Base-by-base conservation (phyloP, 768 basidiomycete genomes). In the Tricholoma saponaceum region DNA sequence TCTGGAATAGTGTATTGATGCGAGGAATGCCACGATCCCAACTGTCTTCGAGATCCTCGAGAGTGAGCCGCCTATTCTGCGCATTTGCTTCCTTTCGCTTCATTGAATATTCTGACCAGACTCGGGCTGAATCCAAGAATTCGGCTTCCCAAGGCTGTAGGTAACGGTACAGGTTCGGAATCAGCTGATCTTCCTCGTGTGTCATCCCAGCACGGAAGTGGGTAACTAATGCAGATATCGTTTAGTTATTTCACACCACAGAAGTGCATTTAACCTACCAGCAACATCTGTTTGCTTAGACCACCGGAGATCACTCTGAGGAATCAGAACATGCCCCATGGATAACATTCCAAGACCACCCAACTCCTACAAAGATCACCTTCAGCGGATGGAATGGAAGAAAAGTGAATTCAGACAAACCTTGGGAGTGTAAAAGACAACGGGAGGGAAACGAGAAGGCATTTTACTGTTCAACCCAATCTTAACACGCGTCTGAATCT, bases 141-240 rank as follows among this genome's bases (percentile, higher is more conserved):
- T 98, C 95, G 0, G 95, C 92, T 69, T 96, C 93, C 95, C 95
- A 98, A 9, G 95, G 95, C 64, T 96, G 92, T 12, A 97, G 80
- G 71, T 98, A 96, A 62, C 97, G 90, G 76, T 96, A 96, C 74
- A 99, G 70, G 72, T 98, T 98, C 51, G 96, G 96, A 67, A 98
- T 98, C 28, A 98, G 82, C 66, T 95, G 90, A 65, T 93, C 92
- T 65, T 94, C 92, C 67, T 94, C 92, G 56, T 95, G 93, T 12
- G 91, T 90, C 96, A 98, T 97, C 69, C 97, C 97, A 58, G 96
- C 93, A 66, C 97, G 90, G 93, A 98, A 99, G 74, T 99, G 96
- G 4, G 95, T 95, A 58, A 98, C 95, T 87, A 57, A 14, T 23
- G 35, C 39, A 41, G 59, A 60, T 2, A 64, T 26, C 18, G 25